Conservation (phyloP, 371 early-diverging fungal genomes). For the Syncephalastrum sp. region DNA sequence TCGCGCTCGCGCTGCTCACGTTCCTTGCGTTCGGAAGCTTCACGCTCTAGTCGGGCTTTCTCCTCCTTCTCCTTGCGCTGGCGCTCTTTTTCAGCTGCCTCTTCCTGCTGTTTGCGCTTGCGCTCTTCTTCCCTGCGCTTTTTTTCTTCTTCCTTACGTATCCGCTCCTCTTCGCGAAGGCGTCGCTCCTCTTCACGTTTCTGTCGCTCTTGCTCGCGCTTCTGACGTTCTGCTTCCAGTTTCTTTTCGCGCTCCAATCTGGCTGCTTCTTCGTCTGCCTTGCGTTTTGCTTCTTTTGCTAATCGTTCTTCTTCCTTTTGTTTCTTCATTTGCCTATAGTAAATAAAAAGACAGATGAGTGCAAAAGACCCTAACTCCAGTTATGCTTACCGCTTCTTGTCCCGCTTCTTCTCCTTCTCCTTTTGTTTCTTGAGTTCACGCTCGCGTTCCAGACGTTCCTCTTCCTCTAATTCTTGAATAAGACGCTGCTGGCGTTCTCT, state of each 20-base stretch:
- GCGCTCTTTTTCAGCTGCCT: conserved; percentile 24
- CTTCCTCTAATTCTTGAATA: conserved; percentile 77
- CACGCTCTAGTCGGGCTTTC: conserved; percentile 38
- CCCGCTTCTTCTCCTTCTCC: conserved; percentile 64
- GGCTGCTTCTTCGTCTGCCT: conserved; percentile 26
- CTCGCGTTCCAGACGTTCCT: conserved; percentile 67
- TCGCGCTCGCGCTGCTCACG: conserved; percentile 29
- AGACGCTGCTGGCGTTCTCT: conserved; percentile 75
- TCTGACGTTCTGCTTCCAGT: conserved; percentile 42
- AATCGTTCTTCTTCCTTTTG: conserved; percentile 30
- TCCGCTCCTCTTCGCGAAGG: conserved; percentile 54
- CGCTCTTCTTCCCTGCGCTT: conserved; percentile 51
- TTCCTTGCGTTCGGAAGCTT: conserved; percentile 41
- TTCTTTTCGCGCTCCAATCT: conserved; percentile 25
- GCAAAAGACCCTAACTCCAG: conserved; percentile 1
- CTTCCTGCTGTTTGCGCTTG: conserved; percentile 56
- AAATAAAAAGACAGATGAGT: neutral
- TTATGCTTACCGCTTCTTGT: conserved; percentile 47
- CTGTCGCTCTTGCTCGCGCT: conserved; percentile 50
- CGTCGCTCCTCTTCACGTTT: conserved; percentile 51
- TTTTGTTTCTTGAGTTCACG: conserved; percentile 61
- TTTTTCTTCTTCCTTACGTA: conserved; percentile 55
- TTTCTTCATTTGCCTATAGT: conserved; percentile 19
- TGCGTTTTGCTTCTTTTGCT: conserved; percentile 29
- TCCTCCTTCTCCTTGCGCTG: conserved; percentile 58